A percentile compares a stretch with the other conserved stretches of the same genome.
Conservation (phyloP, 1,284 basidiomycete species). For the Cutaneotrichosporon sp. region DNA sequence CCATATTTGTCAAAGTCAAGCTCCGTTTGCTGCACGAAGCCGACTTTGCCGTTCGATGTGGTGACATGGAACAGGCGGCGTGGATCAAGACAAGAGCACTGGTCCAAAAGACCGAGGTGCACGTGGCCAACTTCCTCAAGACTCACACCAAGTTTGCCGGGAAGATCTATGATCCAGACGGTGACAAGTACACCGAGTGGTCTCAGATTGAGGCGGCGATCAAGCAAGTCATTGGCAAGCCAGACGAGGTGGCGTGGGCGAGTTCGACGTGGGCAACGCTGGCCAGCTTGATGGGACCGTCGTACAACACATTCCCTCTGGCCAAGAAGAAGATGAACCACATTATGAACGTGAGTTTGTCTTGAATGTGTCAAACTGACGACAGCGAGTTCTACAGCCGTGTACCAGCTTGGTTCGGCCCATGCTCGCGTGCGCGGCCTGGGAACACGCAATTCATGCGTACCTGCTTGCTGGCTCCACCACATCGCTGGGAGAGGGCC, state of each 20-base stretch:
- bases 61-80: constrained; percentile 11
- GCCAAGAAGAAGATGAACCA: constrained; percentile 32
- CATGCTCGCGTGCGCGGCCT: constrained; percentile 36
- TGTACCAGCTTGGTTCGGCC: constrained; percentile 33
- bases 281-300: constrained; percentile 41
- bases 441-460: constrained; percentile 46
- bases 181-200: constrained; percentile 26
- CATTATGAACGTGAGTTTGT: constrained; percentile 43
- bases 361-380: constrained; percentile 2
- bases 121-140: constrained; percentile 27
- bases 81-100: constrained; percentile 22
- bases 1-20: constrained; percentile 33
- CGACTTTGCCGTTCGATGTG: background rate
- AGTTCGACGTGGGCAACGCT: constrained; percentile 43
- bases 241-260: constrained; percentile 41
- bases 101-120: constrained; percentile 26
- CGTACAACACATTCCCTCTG: constrained; percentile 30
- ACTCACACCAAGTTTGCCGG: background rate
- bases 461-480: constrained; percentile 32
- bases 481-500: constrained; percentile 20
- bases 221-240: constrained; percentile 29
- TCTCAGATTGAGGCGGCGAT: constrained; percentile 26
- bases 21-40: constrained; percentile 20
- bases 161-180: constrained; percentile 1
- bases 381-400: constrained; percentile 31